These are phyloP conservation scores for Tillandsia fasciculata DNA, from an alignment of 176 grass and related monocot species.

Conservation along the genomic window DNA sequence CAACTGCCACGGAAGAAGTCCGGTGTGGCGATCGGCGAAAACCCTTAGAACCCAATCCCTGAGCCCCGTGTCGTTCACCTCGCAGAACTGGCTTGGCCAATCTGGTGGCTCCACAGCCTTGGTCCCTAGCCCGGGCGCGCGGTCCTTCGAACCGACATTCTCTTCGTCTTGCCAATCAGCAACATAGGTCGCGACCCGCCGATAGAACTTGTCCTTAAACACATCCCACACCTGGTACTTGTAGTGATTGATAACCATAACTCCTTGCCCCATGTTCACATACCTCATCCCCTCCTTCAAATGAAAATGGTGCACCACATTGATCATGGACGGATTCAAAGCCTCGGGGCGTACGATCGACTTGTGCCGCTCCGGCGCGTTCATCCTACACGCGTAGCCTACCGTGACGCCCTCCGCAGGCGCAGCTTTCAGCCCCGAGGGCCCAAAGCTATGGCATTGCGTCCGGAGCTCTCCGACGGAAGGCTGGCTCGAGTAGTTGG, in stretches of 20 bases:
- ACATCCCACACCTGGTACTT: constrained; percentile 99
- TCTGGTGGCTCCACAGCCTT: constrained; percentile 79
- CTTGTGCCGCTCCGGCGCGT: constrained; percentile 75
- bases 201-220: constrained; percentile 92
- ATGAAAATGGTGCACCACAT: constrained; percentile 97
- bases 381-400: constrained; percentile 68
- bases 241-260: constrained; percentile 92
- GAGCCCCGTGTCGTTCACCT: constrained; percentile 71
- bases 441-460: constrained; percentile 87
- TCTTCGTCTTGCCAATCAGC: constrained; percentile 92
- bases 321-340: constrained; percentile 73
- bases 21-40: constrained; percentile 39
- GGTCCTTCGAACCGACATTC: constrained; percentile 89
- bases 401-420: constrained; percentile 53
- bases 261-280: constrained; percentile 65
- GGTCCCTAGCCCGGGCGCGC: constrained; percentile 79
- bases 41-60: constrained; percentile 58
- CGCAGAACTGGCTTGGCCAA: constrained; percentile 78
- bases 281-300: constrained; percentile 72
- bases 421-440: constrained; percentile 58
- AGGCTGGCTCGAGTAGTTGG: constrained; percentile 50
- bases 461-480: constrained; percentile 67
- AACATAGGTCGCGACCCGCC: constrained; percentile 84
- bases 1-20: constrained; percentile 73
- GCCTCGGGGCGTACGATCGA: constrained; percentile 68